phyloP scores from a whole-genome alignment of 805 yeast species.

The Cyberlindnera suaveolens region DNA sequence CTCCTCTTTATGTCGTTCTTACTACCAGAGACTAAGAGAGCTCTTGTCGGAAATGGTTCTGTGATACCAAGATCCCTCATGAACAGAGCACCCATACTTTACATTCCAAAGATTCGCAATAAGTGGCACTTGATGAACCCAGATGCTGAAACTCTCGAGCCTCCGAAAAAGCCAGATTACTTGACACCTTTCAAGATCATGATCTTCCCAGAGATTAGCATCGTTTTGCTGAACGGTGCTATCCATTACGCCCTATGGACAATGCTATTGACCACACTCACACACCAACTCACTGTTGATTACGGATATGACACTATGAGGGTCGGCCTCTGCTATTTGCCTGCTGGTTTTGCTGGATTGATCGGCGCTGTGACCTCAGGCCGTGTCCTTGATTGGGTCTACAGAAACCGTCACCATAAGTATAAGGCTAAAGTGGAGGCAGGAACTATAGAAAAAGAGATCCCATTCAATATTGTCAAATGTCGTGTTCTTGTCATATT shows the following conservation, averaged over 20 bases:
- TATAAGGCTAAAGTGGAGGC: slow-evolving; percentile 13
- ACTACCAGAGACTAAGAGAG: slow-evolving; percentile 73
- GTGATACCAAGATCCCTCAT: slow-evolving; percentile 39
- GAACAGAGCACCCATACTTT: slow-evolving; percentile 41
- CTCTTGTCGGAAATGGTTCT: slow-evolving; percentile 72
- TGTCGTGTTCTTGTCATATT: slow-evolving; percentile 47
- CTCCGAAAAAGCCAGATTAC: slow-evolving; percentile 21
- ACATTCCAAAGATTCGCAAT: slow-evolving; percentile 3
- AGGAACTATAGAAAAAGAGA: slow-evolving; percentile 18
- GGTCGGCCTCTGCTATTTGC: slow-evolving; percentile 67
- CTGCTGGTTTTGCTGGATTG: slow-evolving; percentile 66
- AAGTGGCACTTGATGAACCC: slow-evolving; percentile 26
- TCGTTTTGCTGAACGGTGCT: slow-evolving; percentile 51
- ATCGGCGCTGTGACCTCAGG: slow-evolving; percentile 59
- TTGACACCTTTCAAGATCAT: slow-evolving; percentile 39
- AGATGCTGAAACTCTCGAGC: slow-evolving; percentile 25
- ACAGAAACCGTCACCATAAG: slow-evolving; percentile 26
- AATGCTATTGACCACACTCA: slow-evolving; percentile 57
- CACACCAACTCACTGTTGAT: slow-evolving; percentile 42
- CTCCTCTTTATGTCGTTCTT: slow-evolving; percentile 28
- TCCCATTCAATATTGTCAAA: slow-evolving; percentile 45
- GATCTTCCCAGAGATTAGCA: slow-evolving; percentile 36
- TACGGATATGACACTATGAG: slow-evolving; percentile 49
- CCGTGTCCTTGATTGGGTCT: slow-evolving; percentile 39
- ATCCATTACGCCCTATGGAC: slow-evolving; percentile 68